Evolutionary conservation across 73 alveolate genomes (phyloP).

Genomic region (Paramecium tetraurelia): DNA sequence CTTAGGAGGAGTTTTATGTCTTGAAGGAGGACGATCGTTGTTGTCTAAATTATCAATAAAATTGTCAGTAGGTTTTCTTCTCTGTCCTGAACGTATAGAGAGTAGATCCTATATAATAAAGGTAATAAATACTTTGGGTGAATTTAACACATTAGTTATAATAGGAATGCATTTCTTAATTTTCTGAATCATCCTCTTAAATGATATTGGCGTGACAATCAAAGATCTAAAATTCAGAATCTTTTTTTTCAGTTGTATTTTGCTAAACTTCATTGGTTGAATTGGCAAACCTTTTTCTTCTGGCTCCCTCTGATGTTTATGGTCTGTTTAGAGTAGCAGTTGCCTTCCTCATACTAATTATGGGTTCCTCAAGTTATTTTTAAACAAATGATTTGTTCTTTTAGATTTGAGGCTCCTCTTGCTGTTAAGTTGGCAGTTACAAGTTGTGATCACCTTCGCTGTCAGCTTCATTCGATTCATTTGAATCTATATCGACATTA

Average conservation of each 20-base stretch:
- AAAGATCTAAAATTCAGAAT: background rate
- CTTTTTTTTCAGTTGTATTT: background rate
- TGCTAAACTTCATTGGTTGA: background rate
- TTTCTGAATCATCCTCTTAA: conserved; percentile 22
- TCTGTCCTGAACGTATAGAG: background rate
- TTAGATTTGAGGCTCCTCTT: background rate
- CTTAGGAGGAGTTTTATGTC: conserved; percentile 67
- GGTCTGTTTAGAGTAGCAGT: conserved; percentile 25
- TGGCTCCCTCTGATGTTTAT: conserved; percentile 39
- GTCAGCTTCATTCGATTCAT: conserved; percentile 34
- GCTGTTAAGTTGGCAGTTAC: background rate
- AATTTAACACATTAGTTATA: background rate
- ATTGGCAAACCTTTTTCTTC: conserved; percentile 29
- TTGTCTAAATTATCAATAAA: background rate
- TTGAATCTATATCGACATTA: conserved; percentile 16
- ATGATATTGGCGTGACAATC: background rate
- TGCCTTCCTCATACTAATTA: background rate
- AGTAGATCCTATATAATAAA: background rate
- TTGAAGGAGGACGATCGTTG: conserved; percentile 59
- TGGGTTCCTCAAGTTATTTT: background rate
- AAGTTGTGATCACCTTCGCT: background rate
- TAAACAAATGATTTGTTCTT: conserved; percentile 23
- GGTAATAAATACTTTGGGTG: background rate
- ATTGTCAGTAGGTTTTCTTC: background rate
- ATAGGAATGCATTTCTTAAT: background rate